Evolutionary conservation across 192 early-diverging fungal species (phyloP).

Genomic region (Coemansia sp.): DNA sequence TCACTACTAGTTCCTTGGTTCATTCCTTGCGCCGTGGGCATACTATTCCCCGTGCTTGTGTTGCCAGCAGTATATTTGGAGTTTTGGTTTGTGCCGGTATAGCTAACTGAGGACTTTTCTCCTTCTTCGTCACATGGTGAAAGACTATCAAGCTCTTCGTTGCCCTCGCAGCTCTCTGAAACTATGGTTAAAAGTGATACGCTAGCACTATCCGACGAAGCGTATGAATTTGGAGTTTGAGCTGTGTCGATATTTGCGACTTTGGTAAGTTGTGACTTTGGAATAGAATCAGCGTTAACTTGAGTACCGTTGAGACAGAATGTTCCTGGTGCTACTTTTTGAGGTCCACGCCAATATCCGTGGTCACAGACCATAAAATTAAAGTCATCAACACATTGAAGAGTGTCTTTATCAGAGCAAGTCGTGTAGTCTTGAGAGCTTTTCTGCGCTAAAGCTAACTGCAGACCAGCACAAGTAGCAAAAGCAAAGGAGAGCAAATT

Average conservation of each 20-base stretch:
- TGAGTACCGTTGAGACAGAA: not conserved
- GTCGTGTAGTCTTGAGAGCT: not conserved
- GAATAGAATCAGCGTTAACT: not conserved
- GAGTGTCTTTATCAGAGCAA: not conserved
- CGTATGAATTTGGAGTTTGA: not conserved
- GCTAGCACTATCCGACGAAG: not conserved
- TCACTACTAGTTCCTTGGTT: too few relatives aligned
- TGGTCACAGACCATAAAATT: conserved; percentile 5
- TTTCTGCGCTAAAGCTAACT: not conserved
- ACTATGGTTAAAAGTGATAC: conserved; percentile 1
- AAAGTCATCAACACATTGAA: conserved; percentile 2
- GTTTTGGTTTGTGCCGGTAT: too few relatives aligned
- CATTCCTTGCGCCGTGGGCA: too few relatives aligned
- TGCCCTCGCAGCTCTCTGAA: not conserved
- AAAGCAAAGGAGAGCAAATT: too few relatives aligned
- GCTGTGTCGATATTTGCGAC: too few relatives aligned
- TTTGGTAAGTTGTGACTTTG: not conserved
- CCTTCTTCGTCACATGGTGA: too few relatives aligned
- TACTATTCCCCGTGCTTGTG: too few relatives aligned
- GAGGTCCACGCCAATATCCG: conserved; percentile 1
- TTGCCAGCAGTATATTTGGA: too few relatives aligned
- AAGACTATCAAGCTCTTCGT: not conserved
- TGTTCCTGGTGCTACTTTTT: not conserved
- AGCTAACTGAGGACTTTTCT: too few relatives aligned
- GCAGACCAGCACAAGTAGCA: too few relatives aligned